Conservation (phyloP, 73 alveolate genomes). For the Blepharisma stoltei region DNA sequence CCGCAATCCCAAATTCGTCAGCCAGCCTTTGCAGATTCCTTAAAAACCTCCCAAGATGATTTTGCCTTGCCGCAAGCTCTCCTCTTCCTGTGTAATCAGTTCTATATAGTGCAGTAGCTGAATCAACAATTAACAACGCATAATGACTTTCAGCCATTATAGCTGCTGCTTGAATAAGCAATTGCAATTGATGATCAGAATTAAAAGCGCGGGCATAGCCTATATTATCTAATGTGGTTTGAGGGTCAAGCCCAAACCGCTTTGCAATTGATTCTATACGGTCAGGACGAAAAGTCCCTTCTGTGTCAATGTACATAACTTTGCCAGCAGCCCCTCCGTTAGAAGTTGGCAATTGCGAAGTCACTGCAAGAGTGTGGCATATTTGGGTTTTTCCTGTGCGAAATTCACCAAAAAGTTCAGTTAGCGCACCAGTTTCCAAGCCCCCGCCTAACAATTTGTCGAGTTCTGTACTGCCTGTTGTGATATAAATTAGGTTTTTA, state of each 20-base stretch:
- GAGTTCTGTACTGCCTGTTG: slow-evolving; percentile 85
- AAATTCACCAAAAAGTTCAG: slow-evolving; percentile 97
- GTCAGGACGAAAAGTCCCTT: slow-evolving; percentile 97
- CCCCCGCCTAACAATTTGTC: slow-evolving; percentile 95
- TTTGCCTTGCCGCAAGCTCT: slow-evolving; percentile 88
- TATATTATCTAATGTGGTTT: slow-evolving; percentile 94
- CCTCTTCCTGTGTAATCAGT: slow-evolving; percentile 99
- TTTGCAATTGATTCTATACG: slow-evolving; percentile 87
- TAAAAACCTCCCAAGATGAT: slow-evolving; percentile 93
- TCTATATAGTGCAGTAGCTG: slow-evolving; percentile 97
- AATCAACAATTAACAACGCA: slow-evolving; percentile 93
- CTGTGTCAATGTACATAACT: slow-evolving; percentile 96
- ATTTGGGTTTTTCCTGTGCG: slow-evolving; percentile 96
- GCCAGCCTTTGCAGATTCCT: slow-evolving; percentile 96
- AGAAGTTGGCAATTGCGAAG: slow-evolving; percentile 77
- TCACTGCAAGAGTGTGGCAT: slow-evolving; percentile 94
- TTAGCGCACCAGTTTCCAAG: slow-evolving; percentile 88
- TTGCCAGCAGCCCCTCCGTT: slow-evolving; percentile 96
- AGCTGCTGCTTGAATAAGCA: slow-evolving; percentile 84
- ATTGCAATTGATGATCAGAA: slow-evolving; percentile 91
- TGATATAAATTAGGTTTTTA: slow-evolving; percentile 66
- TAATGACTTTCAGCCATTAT: slow-evolving; percentile 86
- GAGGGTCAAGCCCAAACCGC: slow-evolving; percentile 87
- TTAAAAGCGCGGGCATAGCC: slow-evolving; percentile 97
- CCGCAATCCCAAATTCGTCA: slow-evolving; percentile 96